phyloP scores from a whole-genome alignment of 306 rosid species.

The Dryas octopetala region DNA sequence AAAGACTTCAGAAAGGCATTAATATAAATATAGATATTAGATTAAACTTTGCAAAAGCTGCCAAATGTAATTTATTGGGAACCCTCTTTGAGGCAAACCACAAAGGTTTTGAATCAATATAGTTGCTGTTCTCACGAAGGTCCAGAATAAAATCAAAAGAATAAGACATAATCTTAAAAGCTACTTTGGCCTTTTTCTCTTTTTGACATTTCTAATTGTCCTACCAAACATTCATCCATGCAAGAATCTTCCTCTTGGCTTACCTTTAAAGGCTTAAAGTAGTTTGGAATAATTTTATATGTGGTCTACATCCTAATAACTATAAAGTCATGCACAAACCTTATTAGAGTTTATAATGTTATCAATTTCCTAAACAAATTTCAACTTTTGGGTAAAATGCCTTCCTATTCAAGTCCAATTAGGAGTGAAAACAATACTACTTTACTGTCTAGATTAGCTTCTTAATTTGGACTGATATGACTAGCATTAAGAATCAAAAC shows the following conservation, averaged over 20 bases:
- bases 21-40: not conserved
- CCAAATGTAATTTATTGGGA: not conserved
- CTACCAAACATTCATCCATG: conserved; percentile 38
- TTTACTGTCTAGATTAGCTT: not conserved
- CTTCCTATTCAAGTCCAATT: not conserved
- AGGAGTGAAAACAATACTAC: not conserved
- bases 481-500: not conserved
- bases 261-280: not conserved
- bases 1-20: not conserved
- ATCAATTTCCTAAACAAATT: conserved; percentile 7
- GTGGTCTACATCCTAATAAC: not conserved
- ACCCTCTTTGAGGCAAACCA: not conserved
- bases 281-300: not conserved
- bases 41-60: not conserved
- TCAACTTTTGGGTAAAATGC: conserved; percentile 2
- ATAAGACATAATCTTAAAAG: not conserved
- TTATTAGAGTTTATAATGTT: not conserved
- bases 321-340: not conserved
- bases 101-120: not conserved
- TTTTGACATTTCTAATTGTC: conserved; percentile 28
- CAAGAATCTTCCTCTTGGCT: conserved; percentile 16
- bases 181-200: not conserved
- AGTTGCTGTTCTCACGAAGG: not conserved
- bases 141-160: conserved; percentile 5
- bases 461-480: conserved; percentile 8